Conservation (phyloP, 163 green algal genomes). For the Coccomyxa subellipsoidea region DNA sequence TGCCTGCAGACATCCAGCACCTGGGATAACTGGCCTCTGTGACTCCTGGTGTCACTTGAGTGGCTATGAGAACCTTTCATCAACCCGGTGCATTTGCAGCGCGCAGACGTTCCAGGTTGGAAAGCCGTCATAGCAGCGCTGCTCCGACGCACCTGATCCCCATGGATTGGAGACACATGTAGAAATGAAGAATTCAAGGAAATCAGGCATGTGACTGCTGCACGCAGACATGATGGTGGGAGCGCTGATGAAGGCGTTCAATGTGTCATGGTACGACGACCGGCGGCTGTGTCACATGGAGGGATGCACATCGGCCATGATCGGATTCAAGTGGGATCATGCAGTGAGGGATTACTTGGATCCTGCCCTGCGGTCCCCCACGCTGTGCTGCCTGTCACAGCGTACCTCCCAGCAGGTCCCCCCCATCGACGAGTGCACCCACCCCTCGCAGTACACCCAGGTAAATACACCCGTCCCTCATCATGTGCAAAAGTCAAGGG, state of each 20-base stretch:
- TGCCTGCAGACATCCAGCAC: no score
- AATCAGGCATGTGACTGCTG: no score
- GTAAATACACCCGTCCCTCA: not conserved
- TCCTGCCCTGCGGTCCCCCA: not conserved
- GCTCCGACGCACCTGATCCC: no score
- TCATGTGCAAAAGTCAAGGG: no score
- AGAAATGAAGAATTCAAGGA: not conserved
- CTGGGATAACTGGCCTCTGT: no score
- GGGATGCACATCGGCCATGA: not conserved
- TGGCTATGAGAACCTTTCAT: no score
- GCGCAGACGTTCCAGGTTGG: no score
- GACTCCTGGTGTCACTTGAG: no score
- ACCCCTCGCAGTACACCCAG: not conserved
- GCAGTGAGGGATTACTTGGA: conserved; percentile 9
- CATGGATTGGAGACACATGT: no score
- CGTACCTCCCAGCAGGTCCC: not conserved
- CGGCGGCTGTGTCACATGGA: conserved; percentile 5
- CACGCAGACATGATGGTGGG: conserved; percentile 12
- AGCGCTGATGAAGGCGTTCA: conserved; percentile 14
- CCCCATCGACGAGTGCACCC: conserved; percentile 5
- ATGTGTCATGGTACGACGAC: conserved; percentile 11
- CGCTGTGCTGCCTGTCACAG: conserved; percentile 4
- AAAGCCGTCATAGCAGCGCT: no score
- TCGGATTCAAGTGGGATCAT: conserved; percentile 16
- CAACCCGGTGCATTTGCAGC: no score